Evolutionary conservation across 495 filamentous ascomycete genomes (phyloP).

Genomic region (Penicillium pancosmium): DNA sequence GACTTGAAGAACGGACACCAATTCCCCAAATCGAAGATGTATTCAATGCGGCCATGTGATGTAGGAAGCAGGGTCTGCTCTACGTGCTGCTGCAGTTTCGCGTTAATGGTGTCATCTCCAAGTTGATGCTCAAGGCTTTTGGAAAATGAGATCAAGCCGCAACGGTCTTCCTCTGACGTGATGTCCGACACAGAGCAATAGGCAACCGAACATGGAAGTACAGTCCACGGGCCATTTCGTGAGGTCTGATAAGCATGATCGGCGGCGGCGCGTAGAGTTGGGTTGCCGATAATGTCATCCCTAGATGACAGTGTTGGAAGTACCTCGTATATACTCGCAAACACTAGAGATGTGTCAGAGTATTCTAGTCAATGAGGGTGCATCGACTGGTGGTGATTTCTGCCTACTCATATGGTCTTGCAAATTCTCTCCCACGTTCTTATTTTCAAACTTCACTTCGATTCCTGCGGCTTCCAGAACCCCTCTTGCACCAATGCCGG

Average conservation of each 20-base stretch:
- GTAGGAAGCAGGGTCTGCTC: constrained; percentile 1
- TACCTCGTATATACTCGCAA: constrained; percentile 50
- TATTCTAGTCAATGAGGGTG: not conserved
- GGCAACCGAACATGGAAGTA: constrained; percentile 43
- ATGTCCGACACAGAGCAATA: constrained; percentile 49
- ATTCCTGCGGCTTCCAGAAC: constrained; percentile 48
- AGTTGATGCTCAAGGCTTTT: not conserved
- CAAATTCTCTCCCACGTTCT: constrained; percentile 58
- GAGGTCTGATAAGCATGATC: constrained; percentile 36
- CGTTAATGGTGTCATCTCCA: not conserved
- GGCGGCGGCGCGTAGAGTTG: constrained; percentile 32
- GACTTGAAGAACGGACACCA: constrained; percentile 46
- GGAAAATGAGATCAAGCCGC: constrained; percentile 2
- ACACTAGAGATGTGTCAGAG: constrained; percentile 33
- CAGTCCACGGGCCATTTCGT: constrained; percentile 37
- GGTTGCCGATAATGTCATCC: constrained; percentile 44
- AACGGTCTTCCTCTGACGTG: constrained; percentile 24
- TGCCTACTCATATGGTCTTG: constrained; percentile 56
- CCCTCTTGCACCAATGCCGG: constrained; percentile 48
- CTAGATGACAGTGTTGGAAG: constrained; percentile 38
- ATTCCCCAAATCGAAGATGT: constrained; percentile 52
- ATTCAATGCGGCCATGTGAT: constrained; percentile 53
- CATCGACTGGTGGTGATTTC: not conserved
- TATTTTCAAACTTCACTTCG: constrained; percentile 42
- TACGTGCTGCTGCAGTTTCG: not conserved